phyloP scores from a whole-genome alignment of 176 grass and related monocot genomes.

The Paspalum vaginatum region DNA sequence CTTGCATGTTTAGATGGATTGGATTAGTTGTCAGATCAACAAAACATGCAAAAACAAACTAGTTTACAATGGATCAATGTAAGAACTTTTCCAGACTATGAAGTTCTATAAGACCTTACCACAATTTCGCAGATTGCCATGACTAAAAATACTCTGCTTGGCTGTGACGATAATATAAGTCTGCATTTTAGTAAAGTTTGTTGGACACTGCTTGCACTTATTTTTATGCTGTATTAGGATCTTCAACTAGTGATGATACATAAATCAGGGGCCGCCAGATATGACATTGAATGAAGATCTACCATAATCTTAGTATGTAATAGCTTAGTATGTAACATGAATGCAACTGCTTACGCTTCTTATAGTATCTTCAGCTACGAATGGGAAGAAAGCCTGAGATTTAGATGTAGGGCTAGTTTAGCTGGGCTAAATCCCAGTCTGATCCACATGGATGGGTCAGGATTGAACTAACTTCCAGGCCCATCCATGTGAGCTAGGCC shows the following conservation, averaged over 20 bases:
- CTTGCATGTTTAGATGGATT: not conserved
- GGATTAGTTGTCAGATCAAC: not conserved
- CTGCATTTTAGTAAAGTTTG: not conserved
- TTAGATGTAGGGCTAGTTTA: not conserved
- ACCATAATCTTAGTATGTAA: not conserved
- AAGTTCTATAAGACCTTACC: not conserved
- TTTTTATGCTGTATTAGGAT: not conserved
- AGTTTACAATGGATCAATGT: not conserved
- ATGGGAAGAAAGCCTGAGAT: not conserved
- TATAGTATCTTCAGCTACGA: not conserved
- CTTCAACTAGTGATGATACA: not conserved
- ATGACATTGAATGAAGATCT: not conserved
- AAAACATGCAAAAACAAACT: not conserved
- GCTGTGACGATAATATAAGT: not conserved
- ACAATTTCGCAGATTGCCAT: not conserved
- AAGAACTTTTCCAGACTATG: not conserved
- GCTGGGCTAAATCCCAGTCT: not conserved
- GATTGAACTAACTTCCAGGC: not conserved
- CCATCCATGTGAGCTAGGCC: not conserved
- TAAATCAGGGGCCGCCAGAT: not conserved
- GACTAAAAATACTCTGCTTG: not conserved
- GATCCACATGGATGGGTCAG: not conserved
- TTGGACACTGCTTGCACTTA: not conserved
- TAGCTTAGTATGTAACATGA: not conserved
- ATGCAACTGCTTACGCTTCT: not conserved